Percentiles rank a stretch among this genome's conserved stretches.
Evolutionary conservation across 148 eudicot species (phyloP).

Genomic region (Rhododendron henanense): DNA sequence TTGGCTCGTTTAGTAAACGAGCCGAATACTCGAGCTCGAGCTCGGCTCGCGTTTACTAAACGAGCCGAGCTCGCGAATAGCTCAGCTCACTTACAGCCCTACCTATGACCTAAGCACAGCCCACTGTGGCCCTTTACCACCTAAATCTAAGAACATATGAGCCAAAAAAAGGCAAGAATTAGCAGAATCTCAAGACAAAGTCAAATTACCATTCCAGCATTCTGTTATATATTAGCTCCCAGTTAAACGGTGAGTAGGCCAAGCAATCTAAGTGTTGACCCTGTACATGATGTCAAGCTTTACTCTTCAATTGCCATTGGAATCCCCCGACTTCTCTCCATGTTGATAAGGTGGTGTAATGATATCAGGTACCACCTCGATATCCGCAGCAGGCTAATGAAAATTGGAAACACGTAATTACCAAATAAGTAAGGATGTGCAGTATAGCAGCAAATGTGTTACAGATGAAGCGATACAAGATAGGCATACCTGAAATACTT

Average conservation of each 20-base stretch:
- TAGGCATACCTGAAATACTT: slow-evolving; percentile 44
- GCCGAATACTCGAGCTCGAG: too few relatives aligned
- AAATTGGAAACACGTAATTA: neutral
- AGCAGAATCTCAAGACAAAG: neutral
- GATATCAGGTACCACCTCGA: slow-evolving; percentile 74
- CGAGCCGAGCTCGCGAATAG: too few relatives aligned
- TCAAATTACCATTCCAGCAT: neutral
- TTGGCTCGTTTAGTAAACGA: too few relatives aligned
- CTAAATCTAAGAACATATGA: neutral
- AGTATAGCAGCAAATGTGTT: neutral
- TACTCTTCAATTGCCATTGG: neutral
- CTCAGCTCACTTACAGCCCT: too few relatives aligned
- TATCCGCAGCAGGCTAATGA: slow-evolving; percentile 64
- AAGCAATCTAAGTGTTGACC: neutral
- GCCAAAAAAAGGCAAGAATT: neutral
- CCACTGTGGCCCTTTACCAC: neutral
- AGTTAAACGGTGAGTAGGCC: neutral
- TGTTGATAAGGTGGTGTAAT: slow-evolving; percentile 20
- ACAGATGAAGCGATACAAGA: neutral
- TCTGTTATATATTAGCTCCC: neutral
- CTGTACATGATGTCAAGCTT: slow-evolving; percentile 15
- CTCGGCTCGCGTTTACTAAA: too few relatives aligned
- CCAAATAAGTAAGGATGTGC: neutral
- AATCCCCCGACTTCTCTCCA: slow-evolving; percentile 15
- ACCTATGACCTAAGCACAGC: neutral